These are phyloP conservation scores for Xylaria sp. DNA, from an alignment of 2,329 filamentous ascomycete genomes.

Conservation along the genomic window DNA sequence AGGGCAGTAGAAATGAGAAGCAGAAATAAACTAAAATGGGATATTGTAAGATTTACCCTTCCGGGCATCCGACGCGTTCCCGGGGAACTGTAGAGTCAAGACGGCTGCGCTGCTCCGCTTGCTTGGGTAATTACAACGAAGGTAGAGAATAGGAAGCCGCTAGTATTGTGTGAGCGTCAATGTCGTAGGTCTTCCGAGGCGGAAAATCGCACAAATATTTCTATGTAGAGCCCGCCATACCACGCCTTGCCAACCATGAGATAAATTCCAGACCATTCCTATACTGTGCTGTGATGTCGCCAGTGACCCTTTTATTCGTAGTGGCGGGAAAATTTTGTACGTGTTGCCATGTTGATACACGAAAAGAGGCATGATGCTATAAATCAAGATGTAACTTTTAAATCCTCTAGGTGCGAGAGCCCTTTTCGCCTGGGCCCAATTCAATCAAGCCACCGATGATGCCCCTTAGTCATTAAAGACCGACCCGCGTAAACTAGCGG, in stretches of 20 bases:
- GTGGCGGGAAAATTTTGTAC: conserved; percentile 41
- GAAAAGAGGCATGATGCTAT: conserved; percentile 46
- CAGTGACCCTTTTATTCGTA: conserved; percentile 38
- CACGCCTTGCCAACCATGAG: conserved; percentile 36
- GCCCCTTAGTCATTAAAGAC: conserved; percentile 41
- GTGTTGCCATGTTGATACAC: conserved; percentile 52
- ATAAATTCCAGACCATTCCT: conserved; percentile 33
- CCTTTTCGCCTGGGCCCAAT: conserved; percentile 30
- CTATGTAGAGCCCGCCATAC: conserved; percentile 36
- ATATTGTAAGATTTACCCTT: conserved; percentile 16
- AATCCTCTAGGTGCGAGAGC: conserved; percentile 44
- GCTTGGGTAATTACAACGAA: conserved; percentile 57
- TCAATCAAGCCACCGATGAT: conserved; percentile 29
- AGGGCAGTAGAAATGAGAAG: conserved; percentile 41
- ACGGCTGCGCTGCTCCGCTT: conserved; percentile 46
- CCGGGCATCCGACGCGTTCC: conserved; percentile 8
- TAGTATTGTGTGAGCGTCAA: conserved; percentile 32
- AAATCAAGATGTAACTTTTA: conserved; percentile 48
- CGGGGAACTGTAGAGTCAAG: conserved; percentile 36
- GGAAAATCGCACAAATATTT: conserved; percentile 38
- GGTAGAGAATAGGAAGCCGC: conserved; percentile 54
- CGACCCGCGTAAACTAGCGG: conserved; percentile 41
- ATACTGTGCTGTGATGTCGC: conserved; percentile 29
- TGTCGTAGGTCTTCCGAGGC: conserved; percentile 35
- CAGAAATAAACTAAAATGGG: conserved; percentile 47